Evolutionary conservation across 1,284 basidiomycete species (phyloP).

Genomic region (Heterobasidion irregulare): DNA sequence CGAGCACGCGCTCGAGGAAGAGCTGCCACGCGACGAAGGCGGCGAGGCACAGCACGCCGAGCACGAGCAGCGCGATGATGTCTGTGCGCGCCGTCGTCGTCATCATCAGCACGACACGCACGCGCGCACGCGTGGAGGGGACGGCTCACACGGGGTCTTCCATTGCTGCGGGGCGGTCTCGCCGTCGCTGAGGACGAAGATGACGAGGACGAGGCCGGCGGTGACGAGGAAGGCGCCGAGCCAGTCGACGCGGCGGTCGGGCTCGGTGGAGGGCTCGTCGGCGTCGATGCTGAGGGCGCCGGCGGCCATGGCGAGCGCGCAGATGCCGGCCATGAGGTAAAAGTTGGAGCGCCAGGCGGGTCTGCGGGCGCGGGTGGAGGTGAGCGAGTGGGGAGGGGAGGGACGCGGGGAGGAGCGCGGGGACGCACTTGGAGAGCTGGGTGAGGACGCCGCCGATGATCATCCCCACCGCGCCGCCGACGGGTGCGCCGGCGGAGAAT

Average conservation of each 20-base stretch:
- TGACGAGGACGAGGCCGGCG: constrained; percentile 66
- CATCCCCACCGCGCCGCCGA: constrained; percentile 67
- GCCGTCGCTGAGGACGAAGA: constrained; percentile 76
- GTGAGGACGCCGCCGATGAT: constrained; percentile 66
- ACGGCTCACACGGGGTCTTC: constrained; percentile 60
- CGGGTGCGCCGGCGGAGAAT: constrained; percentile 73
- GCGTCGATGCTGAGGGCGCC: constrained; percentile 37
- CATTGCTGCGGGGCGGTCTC: constrained; percentile 64
- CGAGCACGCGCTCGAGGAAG: constrained; percentile 41
- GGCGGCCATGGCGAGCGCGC: constrained; percentile 27
- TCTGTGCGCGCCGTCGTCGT: constrained; percentile 22
- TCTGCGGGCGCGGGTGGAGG: constrained; percentile 10
- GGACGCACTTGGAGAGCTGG: constrained; percentile 42
- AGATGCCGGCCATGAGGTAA: constrained; percentile 42
- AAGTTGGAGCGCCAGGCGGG: constrained; percentile 49
- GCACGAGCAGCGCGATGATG: constrained; percentile 54
- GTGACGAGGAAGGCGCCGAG: constrained; percentile 73
- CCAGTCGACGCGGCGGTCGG: constrained; percentile 72
- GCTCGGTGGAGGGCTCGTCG: constrained; percentile 33
- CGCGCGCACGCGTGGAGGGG: background rate
- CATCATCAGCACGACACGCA: background rate
- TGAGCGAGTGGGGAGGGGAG: constrained; percentile 1
- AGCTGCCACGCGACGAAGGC: constrained; percentile 66
- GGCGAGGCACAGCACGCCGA: constrained; percentile 50
- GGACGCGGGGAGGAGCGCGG: constrained; percentile 3